A percentile compares a stretch with the other conserved stretches of the same genome.
These are phyloP conservation scores for Dianthus caryophyllus DNA, from an alignment of 148 eudicot species.

Conservation along the genomic window DNA sequence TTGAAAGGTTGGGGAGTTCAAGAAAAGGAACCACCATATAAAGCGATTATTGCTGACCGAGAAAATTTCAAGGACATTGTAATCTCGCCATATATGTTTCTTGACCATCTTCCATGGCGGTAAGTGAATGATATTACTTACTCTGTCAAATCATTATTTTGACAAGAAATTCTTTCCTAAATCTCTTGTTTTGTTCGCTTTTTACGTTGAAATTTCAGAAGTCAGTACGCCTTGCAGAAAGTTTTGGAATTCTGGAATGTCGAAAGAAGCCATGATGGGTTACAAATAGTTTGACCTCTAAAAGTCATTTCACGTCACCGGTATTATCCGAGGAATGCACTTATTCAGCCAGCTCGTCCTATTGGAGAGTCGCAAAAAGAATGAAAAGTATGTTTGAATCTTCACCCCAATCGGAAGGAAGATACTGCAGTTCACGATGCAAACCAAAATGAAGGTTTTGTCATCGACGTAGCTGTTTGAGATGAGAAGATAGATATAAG, in stretches of 20 bases:
- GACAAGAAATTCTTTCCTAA: background rate
- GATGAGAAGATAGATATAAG: no score
- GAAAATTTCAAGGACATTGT: constrained; percentile 64
- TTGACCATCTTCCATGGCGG: constrained; percentile 93
- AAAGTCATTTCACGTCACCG: background rate
- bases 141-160: background rate
- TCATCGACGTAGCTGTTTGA: no score
- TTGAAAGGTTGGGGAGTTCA: constrained; percentile 44
- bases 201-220: constrained; percentile 27
- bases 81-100: constrained; percentile 66
- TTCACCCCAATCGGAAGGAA: background rate
- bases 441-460: no score
- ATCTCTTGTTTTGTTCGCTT: background rate
- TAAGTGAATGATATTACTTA: constrained; percentile 12
- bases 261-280: constrained; percentile 9
- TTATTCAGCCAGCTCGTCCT: background rate
- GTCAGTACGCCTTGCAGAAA: constrained; percentile 46
- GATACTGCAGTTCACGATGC: background rate
- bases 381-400: background rate
- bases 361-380: background rate
- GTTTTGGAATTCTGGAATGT: constrained; percentile 31
- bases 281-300: constrained; percentile 19
- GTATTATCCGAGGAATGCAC: background rate
- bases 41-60: constrained; percentile 51
- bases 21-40: constrained; percentile 34